A percentile compares a stretch with the other conserved stretches of the same genome.
These are phyloP conservation scores for Asterophora parasitica DNA, from an alignment of 768 basidiomycete species.

Conservation along the genomic window DNA sequence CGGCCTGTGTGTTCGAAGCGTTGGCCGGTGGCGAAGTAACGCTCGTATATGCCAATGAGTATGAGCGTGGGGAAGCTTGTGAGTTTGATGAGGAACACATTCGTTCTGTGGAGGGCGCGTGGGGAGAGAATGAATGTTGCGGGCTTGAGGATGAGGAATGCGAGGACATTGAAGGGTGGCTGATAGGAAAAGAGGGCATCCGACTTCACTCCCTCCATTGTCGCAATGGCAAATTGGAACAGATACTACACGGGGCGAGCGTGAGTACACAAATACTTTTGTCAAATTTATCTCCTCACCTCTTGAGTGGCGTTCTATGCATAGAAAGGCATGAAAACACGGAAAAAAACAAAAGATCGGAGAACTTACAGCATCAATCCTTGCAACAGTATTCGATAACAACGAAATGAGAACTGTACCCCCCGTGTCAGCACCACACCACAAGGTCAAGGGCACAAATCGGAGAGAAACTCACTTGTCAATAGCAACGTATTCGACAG, in stretches of 20 bases:
- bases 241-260: constrained; percentile 60
- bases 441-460: too few relatives aligned
- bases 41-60: constrained; percentile 74
- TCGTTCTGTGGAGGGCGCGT: constrained; percentile 72
- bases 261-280: constrained; percentile 23
- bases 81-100: constrained; percentile 80
- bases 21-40: constrained; percentile 52
- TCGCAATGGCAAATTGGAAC: constrained; percentile 82
- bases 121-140: constrained; percentile 72
- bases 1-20: constrained; percentile 47
- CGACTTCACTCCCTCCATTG: constrained; percentile 87
- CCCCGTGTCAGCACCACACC: too few relatives aligned
- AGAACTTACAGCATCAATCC: constrained; percentile 58
- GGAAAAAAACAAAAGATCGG: not conserved
- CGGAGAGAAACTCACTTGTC: constrained; percentile 52
- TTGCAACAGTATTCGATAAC: constrained; percentile 83
- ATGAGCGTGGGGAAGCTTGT: constrained; percentile 82
- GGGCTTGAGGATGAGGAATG: constrained; percentile 77
- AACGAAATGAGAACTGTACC: constrained; percentile 75
- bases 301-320: constrained; percentile 43
- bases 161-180: constrained; percentile 83
- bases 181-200: constrained; percentile 91
- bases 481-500: constrained; percentile 73
- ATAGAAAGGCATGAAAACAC: not conserved
- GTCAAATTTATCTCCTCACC: constrained; percentile 22